Evolutionary conservation across 1,284 basidiomycete species (phyloP).

Genomic region (Sporisorium scitamineum): DNA sequence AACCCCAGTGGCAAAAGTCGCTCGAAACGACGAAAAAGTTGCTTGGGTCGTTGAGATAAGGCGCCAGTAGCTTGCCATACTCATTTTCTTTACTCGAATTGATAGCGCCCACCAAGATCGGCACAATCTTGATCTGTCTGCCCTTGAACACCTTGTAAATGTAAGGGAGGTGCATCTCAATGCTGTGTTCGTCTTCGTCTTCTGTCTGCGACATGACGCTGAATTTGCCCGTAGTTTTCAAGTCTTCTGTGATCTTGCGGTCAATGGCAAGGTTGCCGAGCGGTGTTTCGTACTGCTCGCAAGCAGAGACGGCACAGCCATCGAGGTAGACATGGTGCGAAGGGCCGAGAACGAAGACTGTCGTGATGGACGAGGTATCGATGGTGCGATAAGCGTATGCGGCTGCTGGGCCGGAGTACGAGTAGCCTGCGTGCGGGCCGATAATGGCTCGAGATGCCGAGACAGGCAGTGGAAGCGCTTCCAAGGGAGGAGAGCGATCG

Average conservation of each 20-base stretch:
- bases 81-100: constrained; percentile 74
- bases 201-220: constrained; percentile 76
- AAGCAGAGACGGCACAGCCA: constrained; percentile 85
- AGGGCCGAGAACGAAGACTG: constrained; percentile 93
- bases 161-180: constrained; percentile 98
- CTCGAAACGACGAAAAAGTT: constrained; percentile 92
- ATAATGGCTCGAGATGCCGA: constrained; percentile 88
- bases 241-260: constrained; percentile 76
- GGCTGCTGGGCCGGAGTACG: constrained; percentile 91
- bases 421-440: constrained; percentile 97
- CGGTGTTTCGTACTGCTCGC: constrained; percentile 84
- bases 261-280: constrained; percentile 85
- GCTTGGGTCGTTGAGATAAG: constrained; percentile 80
- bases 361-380: constrained; percentile 81
- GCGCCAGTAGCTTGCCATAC: constrained; percentile 81
- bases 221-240: constrained; percentile 80
- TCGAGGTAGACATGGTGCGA: constrained; percentile 91
- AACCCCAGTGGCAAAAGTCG: constrained; percentile 97
- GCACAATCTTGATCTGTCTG: constrained; percentile 85
- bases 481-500: background rate
- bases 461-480: constrained; percentile 76
- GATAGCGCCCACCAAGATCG: constrained; percentile 90
- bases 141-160: constrained; percentile 86
- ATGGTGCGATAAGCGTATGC: constrained; percentile 96
- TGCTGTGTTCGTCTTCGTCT: constrained; percentile 95